Percentiles rank a stretch among this genome's conserved stretches.
These are phyloP conservation scores for Xylaria multiplex DNA, from an alignment of 2,329 filamentous ascomycete genomes.

Conservation along the genomic window DNA sequence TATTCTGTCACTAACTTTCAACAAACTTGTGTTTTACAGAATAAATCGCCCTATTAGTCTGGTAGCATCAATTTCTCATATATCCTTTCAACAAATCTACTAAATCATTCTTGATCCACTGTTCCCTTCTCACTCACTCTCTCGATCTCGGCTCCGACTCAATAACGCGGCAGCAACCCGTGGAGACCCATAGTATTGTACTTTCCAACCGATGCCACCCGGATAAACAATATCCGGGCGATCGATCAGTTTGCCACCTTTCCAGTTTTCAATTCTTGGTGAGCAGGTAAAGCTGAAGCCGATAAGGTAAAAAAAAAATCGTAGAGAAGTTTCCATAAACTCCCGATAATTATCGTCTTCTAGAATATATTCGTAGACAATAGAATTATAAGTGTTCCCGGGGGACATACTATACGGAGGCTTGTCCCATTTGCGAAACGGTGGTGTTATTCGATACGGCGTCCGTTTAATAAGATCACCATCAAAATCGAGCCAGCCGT, in stretches of 20 bases:
- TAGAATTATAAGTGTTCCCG: slow-evolving; percentile 23
- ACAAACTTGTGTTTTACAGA: too few relatives aligned
- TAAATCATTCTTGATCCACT: too few relatives aligned
- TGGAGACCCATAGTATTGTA: slow-evolving; percentile 13
- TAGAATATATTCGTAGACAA: slow-evolving; percentile 32
- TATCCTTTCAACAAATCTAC: too few relatives aligned
- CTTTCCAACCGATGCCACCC: slow-evolving; percentile 17
- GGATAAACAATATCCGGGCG: slow-evolving; percentile 30
- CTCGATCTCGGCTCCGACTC: too few relatives aligned
- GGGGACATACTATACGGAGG: slow-evolving; percentile 16
- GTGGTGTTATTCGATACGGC: slow-evolving; percentile 9
- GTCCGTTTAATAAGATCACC: slow-evolving; percentile 12
- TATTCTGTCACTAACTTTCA: too few relatives aligned
- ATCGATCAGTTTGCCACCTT: slow-evolving; percentile 27
- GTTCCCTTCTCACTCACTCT: too few relatives aligned
- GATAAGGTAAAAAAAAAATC: slow-evolving; percentile 23
- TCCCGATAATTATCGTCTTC: slow-evolving; percentile 22
- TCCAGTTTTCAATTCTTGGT: slow-evolving; percentile 30
- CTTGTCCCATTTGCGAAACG: slow-evolving; percentile 11
- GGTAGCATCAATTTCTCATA: too few relatives aligned
- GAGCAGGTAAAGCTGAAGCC: slow-evolving; percentile 22
- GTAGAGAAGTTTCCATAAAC: slow-evolving; percentile 14
- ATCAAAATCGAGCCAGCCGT: slow-evolving; percentile 29
- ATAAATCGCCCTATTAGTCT: too few relatives aligned
- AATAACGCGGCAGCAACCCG: slow-evolving; percentile 5